Conservation (phyloP, 179 eudicot genomes). For the Gypsophila paniculata region DNA sequence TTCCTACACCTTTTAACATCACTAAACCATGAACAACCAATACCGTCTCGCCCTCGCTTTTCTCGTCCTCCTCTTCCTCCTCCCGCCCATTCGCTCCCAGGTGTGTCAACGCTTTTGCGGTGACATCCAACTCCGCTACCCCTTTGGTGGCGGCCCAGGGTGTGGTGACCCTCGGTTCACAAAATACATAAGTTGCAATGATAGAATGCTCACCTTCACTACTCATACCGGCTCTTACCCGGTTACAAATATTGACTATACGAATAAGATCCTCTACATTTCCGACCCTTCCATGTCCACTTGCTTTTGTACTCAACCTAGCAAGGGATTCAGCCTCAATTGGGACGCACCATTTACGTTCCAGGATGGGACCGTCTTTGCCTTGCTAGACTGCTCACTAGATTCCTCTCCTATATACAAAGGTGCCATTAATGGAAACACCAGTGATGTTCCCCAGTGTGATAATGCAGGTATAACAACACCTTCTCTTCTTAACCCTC, state of each 20-base stretch:
- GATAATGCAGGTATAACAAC: constrained; percentile 41
- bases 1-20: constrained; percentile 4
- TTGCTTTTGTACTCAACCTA: constrained; percentile 60
- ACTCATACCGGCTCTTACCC: constrained; percentile 77
- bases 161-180: constrained; percentile 86
- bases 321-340: constrained; percentile 77
- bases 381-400: constrained; percentile 56
- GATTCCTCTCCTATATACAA: constrained; percentile 54
- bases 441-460: constrained; percentile 45
- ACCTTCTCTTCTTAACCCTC: too few relatives aligned
- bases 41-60: constrained; percentile 19
- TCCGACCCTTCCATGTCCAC: constrained; percentile 81
- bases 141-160: constrained; percentile 70
- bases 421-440: constrained; percentile 30
- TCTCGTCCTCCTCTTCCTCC: constrained; percentile 37
- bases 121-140: constrained; percentile 57
- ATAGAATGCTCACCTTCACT: constrained; percentile 54
- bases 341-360: constrained; percentile 83
- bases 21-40: constrained; percentile 22
- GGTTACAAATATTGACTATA: constrained; percentile 65
- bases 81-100: constrained; percentile 41
- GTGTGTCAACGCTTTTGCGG: constrained; percentile 74
- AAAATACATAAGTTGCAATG: constrained; percentile 49
- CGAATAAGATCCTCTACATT: constrained; percentile 48
- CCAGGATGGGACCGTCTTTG: constrained; percentile 53